Evolutionary conservation across 208 protist species (phyloP).

Genomic region (Strigomonas galati): DNA sequence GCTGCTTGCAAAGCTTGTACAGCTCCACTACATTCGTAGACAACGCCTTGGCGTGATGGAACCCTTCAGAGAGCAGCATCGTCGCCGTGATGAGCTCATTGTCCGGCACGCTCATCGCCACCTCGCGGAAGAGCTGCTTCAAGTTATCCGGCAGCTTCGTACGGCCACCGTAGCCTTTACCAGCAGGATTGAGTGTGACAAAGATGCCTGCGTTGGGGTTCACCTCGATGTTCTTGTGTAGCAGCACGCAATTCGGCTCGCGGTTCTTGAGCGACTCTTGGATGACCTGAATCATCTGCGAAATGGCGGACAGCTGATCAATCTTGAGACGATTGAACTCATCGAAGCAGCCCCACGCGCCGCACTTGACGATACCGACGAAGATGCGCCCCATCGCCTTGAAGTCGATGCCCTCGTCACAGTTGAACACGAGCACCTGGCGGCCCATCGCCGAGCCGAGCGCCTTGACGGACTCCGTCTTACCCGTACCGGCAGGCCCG

Average conservation of each 20-base stretch:
- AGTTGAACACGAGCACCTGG: slow-evolving; percentile 95
- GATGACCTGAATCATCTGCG: slow-evolving; percentile 94
- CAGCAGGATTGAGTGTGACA: slow-evolving; percentile 97
- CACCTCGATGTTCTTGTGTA: slow-evolving; percentile 68
- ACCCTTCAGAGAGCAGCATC: slow-evolving; percentile 90
- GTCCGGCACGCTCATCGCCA: slow-evolving; percentile 98
- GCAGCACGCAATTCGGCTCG: slow-evolving; percentile 73
- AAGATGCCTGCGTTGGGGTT: slow-evolving; percentile 93
- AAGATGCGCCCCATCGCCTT: slow-evolving; percentile 94
- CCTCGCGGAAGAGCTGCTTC: slow-evolving; percentile 97
- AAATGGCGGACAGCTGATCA: slow-evolving; percentile 93
- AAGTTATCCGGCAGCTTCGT: slow-evolving; percentile 98
- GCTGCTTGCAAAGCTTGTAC: slow-evolving; percentile 93
- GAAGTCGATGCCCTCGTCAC: slow-evolving; percentile 94
- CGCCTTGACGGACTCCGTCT: slow-evolving; percentile 97
- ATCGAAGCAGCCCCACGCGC: slow-evolving; percentile 94
- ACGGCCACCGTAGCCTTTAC: slow-evolving; percentile 96
- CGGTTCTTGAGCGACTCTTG: slow-evolving; percentile 88
- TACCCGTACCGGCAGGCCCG: slow-evolving; percentile 96
- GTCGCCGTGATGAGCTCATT: slow-evolving; percentile 94
- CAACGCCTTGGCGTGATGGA: slow-evolving; percentile 78
- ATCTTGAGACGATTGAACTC: slow-evolving; percentile 95
- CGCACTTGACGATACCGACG: slow-evolving; percentile 92
- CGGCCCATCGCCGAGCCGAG: slow-evolving; percentile 90
- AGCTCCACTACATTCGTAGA: slow-evolving; percentile 90